These are phyloP conservation scores for Immersiporthe knoxdaviesiana DNA, from an alignment of 2,329 filamentous ascomycete genomes.

Conservation along the genomic window DNA sequence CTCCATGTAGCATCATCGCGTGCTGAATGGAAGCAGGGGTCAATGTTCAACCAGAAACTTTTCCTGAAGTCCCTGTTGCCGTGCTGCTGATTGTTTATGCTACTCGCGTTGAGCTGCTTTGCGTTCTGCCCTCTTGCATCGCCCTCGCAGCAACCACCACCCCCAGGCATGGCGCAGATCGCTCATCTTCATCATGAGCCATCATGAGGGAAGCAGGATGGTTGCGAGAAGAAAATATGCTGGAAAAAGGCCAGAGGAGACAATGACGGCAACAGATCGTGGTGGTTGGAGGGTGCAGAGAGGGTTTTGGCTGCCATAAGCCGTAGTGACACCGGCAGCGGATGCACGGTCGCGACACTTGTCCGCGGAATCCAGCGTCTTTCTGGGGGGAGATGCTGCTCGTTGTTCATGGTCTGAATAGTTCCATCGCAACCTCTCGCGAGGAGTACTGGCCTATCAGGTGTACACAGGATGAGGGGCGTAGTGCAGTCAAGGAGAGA, in stretches of 20 bases:
- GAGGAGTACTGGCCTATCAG: not conserved
- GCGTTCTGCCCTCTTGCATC: not conserved
- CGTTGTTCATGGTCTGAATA: not conserved
- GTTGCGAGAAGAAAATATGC: not conserved
- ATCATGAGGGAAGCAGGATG: not conserved
- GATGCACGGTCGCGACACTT: constrained; percentile 1
- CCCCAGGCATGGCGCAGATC: not conserved
- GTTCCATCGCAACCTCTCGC: not conserved
- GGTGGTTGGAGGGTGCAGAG: not conserved
- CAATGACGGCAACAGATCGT: not conserved
- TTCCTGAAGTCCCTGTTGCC: not conserved
- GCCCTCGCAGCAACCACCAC: not conserved
- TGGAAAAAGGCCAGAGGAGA: not conserved
- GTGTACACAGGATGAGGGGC: not conserved
- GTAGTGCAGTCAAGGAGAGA: not conserved
- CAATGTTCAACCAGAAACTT: not conserved
- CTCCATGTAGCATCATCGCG: not conserved
- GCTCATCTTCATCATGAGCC: not conserved
- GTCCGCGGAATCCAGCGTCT: not conserved
- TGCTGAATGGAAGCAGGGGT: not conserved
- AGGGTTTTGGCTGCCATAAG: not conserved
- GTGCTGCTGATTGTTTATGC: not conserved
- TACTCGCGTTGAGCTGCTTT: not conserved
- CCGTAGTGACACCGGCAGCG: not conserved
- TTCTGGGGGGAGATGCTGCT: not conserved